These are phyloP conservation scores for Thelonectria discophora DNA, from an alignment of 2,329 filamentous ascomycete genomes.

Conservation along the genomic window DNA sequence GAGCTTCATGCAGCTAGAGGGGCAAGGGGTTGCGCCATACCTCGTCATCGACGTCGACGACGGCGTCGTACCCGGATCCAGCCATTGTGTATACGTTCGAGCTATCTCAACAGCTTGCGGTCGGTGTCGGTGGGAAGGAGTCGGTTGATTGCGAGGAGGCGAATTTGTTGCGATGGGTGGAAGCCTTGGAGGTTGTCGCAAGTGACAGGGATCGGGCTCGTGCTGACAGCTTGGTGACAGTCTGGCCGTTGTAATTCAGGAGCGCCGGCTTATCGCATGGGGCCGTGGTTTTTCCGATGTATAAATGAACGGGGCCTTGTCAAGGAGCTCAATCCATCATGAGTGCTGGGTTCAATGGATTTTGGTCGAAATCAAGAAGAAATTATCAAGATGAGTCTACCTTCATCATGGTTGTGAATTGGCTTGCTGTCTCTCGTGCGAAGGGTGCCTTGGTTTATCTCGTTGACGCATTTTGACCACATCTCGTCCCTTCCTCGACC, in stretches of 20 bases:
- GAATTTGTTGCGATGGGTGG: constrained; percentile 23
- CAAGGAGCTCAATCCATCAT: constrained; percentile 7
- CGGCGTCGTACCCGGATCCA: constrained; percentile 92
- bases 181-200: constrained; percentile 24
- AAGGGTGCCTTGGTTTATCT: neutral
- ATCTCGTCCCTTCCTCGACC: neutral
- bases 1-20: constrained; percentile 30
- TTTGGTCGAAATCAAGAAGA: neutral
- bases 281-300: constrained; percentile 39
- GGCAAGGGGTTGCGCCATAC: constrained; percentile 54
- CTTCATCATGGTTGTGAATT: neutral
- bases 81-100: constrained; percentile 64
- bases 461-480: neutral
- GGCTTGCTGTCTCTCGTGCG: neutral
- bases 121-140: neutral
- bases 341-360: constrained; percentile 25
- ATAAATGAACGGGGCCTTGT: constrained; percentile 9
- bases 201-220: neutral
- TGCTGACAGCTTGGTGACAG: constrained; percentile 37
- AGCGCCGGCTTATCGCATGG: constrained; percentile 35
- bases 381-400: constrained; percentile 4
- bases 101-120: constrained; percentile 1
- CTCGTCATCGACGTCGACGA: constrained; percentile 97
- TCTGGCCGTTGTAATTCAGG: constrained; percentile 46
- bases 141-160: neutral